Conservation (phyloP, 371 early-diverging fungal genomes). For the Paraphysoderma sedebokerense region DNA sequence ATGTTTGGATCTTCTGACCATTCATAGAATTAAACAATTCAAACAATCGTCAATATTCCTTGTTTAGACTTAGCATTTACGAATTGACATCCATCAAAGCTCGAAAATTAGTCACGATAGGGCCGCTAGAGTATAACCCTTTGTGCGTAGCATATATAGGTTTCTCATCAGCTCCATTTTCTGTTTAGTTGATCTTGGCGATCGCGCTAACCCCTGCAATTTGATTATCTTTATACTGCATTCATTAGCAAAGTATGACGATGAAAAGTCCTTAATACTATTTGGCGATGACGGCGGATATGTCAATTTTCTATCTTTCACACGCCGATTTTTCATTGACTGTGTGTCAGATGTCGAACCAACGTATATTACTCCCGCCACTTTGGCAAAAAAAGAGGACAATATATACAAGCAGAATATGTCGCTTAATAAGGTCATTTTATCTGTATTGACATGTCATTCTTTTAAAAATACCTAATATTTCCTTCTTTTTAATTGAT, state of each 20-base stretch:
- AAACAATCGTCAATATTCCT: neutral
- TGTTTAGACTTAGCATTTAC: constrained; percentile 20
- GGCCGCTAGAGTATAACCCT: constrained; percentile 29
- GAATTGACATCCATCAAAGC: constrained; percentile 33
- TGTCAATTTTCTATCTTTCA: constrained; percentile 26
- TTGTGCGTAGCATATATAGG: constrained; percentile 25
- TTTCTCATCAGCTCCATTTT: neutral
- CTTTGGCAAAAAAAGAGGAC: constrained; percentile 13
- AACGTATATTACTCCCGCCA: constrained; percentile 16
- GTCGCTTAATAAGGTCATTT: constrained; percentile 16
- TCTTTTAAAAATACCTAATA: neutral
- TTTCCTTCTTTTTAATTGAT: neutral
- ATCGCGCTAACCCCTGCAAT: neutral
- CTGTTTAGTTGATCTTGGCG: neutral
- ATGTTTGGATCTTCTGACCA: neutral
- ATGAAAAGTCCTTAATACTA: constrained; percentile 21
- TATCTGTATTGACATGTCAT: neutral
- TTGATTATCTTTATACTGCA: constrained; percentile 1
- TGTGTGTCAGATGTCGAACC: constrained; percentile 13
- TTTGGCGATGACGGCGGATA: constrained; percentile 36
- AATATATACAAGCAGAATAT: constrained; percentile 18
- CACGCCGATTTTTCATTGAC: constrained; percentile 21
- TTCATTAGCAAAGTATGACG: constrained; percentile 20
- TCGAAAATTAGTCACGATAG: constrained; percentile 18
- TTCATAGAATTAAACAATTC: neutral